A percentile compares a stretch with the other conserved stretches of the same genome.
These are phyloP conservation scores for Penicillium sp. DNA, from an alignment of 2,329 filamentous ascomycete species.

Conservation along the genomic window DNA sequence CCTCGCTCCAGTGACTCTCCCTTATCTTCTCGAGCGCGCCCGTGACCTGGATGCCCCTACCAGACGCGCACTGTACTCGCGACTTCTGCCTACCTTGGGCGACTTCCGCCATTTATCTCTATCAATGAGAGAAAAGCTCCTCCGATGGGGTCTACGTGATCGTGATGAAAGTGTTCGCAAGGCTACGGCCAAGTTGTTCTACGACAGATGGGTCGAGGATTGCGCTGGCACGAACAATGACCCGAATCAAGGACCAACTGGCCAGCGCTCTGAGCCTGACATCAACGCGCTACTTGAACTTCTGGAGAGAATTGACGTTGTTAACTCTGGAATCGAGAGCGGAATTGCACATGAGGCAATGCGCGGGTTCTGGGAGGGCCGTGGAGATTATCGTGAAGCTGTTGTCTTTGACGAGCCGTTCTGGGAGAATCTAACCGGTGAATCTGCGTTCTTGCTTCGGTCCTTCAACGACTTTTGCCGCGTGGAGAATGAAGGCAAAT, in stretches of 20 bases:
- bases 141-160: constrained; percentile 91
- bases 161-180: constrained; percentile 92
- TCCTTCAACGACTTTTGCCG: constrained; percentile 95
- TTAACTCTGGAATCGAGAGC: constrained; percentile 83
- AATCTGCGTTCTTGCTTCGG: constrained; percentile 84
- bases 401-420: constrained; percentile 47
- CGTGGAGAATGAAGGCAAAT: constrained; percentile 68
- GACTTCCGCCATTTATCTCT: constrained; percentile 93
- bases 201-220: constrained; percentile 96
- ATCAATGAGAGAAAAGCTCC: constrained; percentile 89
- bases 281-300: constrained; percentile 85
- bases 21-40: constrained; percentile 84
- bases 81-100: constrained; percentile 79
- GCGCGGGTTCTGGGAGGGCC: constrained; percentile 92
- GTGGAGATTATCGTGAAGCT: constrained; percentile 57
- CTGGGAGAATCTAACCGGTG: constrained; percentile 58
- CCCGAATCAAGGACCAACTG: constrained; percentile 51
- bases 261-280: constrained; percentile 60
- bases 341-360: constrained; percentile 92
- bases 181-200: constrained; percentile 83
- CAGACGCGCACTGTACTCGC: constrained; percentile 79
- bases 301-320: constrained; percentile 87
- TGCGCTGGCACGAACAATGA: constrained; percentile 69
- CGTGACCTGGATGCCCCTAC: constrained; percentile 84
- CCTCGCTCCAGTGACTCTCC: constrained; percentile 75